phyloP scores from a whole-genome alignment of 192 early-diverging fungal species.

The Dimargaris verticillata region DNA sequence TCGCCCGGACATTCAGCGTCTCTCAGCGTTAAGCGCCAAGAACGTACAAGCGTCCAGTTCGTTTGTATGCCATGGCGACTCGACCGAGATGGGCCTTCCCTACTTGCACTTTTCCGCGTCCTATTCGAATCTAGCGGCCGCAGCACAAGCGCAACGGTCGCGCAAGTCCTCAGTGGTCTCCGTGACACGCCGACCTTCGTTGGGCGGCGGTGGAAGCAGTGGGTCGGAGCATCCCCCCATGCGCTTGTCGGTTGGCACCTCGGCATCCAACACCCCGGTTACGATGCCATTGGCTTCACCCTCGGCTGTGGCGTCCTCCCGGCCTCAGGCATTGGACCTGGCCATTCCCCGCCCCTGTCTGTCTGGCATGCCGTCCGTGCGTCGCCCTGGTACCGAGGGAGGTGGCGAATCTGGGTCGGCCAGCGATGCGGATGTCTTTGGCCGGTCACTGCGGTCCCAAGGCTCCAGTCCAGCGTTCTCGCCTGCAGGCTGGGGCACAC shows the following conservation, averaged over 20 bases:
- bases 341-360: neutral
- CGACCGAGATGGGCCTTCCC: neutral
- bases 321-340: neutral
- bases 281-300: neutral
- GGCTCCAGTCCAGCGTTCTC: neutral
- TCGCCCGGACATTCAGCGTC: slow-evolving; percentile 59
- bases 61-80: too few relatives aligned
- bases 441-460: neutral
- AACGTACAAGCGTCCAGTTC: slow-evolving; percentile 8
- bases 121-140: neutral
- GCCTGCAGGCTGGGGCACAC: neutral
- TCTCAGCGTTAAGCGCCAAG: slow-evolving; percentile 42
- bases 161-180: slow-evolving; percentile 5
- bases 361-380: neutral
- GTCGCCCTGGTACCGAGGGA: neutral
- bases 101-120: neutral
- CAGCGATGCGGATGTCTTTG: neutral
- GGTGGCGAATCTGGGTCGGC: neutral
- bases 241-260: neutral
- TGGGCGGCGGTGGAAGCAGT: too few relatives aligned
- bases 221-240: neutral
- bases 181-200: neutral
- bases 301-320: neutral
- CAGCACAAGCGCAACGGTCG: neutral
- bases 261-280: neutral